Evolutionary conservation across 1,139 yeast genomes (phyloP).

Genomic region (Protomyces inouyei): DNA sequence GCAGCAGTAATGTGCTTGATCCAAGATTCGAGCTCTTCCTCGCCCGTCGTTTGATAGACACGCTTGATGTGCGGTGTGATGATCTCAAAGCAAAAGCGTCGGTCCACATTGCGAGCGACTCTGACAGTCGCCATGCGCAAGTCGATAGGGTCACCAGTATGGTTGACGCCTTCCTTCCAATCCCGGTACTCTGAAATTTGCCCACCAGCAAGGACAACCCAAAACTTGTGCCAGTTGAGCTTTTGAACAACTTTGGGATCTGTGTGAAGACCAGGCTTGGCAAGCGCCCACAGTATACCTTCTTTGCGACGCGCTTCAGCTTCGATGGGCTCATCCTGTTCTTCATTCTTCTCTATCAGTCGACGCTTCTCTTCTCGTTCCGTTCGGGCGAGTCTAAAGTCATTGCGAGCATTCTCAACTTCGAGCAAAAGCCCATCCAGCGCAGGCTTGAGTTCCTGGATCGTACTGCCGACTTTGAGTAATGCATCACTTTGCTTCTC

Average conservation of each 20-base stretch:
- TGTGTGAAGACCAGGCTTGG: conserved; percentile 41
- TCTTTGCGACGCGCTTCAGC: conserved; percentile 40
- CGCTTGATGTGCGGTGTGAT: conserved; percentile 69
- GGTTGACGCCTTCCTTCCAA: conserved; percentile 63
- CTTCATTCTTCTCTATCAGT: conserved; percentile 34
- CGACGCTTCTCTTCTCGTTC: conserved; percentile 43
- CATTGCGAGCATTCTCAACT: conserved; percentile 35
- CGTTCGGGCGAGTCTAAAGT: conserved; percentile 43
- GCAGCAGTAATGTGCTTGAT: conserved; percentile 49
- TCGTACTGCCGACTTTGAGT: conserved; percentile 34
- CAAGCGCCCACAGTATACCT: conserved; percentile 59
- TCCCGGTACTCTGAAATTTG: conserved; percentile 67
- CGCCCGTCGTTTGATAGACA: conserved; percentile 70
- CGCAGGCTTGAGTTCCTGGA: conserved; percentile 36
- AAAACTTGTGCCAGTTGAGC: conserved; percentile 79
- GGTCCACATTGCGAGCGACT: conserved; percentile 46
- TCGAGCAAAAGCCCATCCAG: conserved; percentile 34
- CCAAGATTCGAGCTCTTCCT: conserved; percentile 68
- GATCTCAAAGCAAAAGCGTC: conserved; percentile 66
- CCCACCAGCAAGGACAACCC: conserved; percentile 72
- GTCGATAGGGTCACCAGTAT: conserved; percentile 54
- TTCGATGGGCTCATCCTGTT: conserved; percentile 11
- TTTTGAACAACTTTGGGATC: conserved; percentile 55
- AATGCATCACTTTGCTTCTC: conserved; percentile 39
- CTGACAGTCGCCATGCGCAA: conserved; percentile 65